Conservation (phyloP, 1,139 yeast species). For the Yamadazyma kanchanaburiensis region DNA sequence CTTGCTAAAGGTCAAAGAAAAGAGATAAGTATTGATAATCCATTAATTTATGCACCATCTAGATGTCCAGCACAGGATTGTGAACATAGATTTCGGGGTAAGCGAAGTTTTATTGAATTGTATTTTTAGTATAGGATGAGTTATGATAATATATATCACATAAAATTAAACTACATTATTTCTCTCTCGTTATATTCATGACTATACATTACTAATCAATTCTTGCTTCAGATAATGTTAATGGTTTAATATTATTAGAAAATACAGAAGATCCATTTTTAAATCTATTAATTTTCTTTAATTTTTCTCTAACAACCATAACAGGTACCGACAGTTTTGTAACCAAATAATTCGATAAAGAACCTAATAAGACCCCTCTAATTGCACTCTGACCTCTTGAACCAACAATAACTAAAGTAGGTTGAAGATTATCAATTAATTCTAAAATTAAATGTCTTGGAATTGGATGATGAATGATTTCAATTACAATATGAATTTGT, state of each 20-base stretch:
- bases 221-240: conserved; percentile 49
- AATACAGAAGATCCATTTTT: conserved; percentile 45
- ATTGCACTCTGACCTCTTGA: conserved; percentile 75
- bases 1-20: conserved; percentile 16
- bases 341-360: conserved; percentile 72
- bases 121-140: conserved; percentile 18
- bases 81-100: conserved; percentile 28
- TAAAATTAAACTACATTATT: background rate
- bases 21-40: conserved; percentile 39
- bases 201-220: conserved; percentile 27
- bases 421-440: conserved; percentile 76
- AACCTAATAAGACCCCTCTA: conserved; percentile 73
- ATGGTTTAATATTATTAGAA: conserved; percentile 47
- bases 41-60: conserved; percentile 45
- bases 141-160: background rate
- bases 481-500: conserved; percentile 73
- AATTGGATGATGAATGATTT: conserved; percentile 79
- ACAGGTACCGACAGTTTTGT: conserved; percentile 82
- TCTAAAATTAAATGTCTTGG: conserved; percentile 85
- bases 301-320: conserved; percentile 82
- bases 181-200: conserved; percentile 2
- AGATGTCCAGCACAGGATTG: conserved; percentile 46
- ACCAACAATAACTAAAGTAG: conserved; percentile 80
- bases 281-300: conserved; percentile 69
- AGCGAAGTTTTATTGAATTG: conserved; percentile 34